Evolutionary conservation across 2,329 filamentous ascomycete genomes (phyloP).

Genomic region (Amylocarpus encephaloides): DNA sequence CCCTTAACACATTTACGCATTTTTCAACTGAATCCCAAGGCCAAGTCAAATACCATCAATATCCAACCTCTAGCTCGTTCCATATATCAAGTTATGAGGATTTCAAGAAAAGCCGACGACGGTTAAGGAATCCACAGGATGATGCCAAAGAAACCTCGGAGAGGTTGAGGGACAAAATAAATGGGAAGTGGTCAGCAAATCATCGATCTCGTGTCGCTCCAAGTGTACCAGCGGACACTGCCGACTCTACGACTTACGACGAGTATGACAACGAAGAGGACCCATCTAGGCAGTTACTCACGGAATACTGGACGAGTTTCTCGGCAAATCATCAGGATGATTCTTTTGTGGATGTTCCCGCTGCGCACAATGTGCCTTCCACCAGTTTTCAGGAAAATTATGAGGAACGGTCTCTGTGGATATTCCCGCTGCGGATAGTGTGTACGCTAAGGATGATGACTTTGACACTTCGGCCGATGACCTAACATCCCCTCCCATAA

Average conservation of each 20-base stretch:
- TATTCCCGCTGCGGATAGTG: no score
- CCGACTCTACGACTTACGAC: not conserved
- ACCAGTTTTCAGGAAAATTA: no score
- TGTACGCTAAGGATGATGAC: no score
- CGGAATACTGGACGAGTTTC: slow-evolving; percentile 8
- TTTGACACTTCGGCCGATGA: no score
- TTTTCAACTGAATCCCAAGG: slow-evolving; percentile 12
- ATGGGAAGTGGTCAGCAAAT: slow-evolving; percentile 7
- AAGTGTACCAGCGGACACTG: no score
- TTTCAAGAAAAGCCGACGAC: slow-evolving; percentile 14
- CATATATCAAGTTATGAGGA: slow-evolving; percentile 14
- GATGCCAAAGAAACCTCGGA: slow-evolving; percentile 13
- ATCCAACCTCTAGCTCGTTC: slow-evolving; percentile 11
- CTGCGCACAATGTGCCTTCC: no score
- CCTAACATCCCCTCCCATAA: no score
- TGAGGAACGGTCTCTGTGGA: no score
- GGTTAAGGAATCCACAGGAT: slow-evolving; percentile 17
- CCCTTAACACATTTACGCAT: slow-evolving; percentile 15
- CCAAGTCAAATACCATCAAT: slow-evolving; percentile 16
- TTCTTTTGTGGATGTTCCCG: no score
- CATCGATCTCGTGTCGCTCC: no score
- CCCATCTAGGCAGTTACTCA: slow-evolving; percentile 10
- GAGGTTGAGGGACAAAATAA: slow-evolving; percentile 14
- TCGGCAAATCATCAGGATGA: slow-evolving; percentile 1
- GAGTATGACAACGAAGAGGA: slow-evolving; percentile 10